Percentiles rank a stretch among this genome's conserved stretches.
These are phyloP conservation scores for Drechmeria coniospora DNA, from an alignment of 2,329 filamentous ascomycete species.

Conservation along the genomic window DNA sequence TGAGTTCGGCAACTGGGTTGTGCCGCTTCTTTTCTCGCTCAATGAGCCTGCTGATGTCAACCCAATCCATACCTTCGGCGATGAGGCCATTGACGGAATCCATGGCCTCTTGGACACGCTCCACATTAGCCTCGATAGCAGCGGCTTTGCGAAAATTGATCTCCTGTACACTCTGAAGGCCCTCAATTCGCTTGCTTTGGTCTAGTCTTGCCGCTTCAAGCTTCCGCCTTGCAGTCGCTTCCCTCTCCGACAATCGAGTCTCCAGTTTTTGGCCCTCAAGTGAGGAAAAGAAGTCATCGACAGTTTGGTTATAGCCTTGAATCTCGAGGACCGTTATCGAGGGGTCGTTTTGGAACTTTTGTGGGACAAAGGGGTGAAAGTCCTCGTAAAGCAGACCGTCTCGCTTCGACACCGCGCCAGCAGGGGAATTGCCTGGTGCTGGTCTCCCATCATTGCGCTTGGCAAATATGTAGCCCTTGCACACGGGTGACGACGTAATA, in stretches of 20 bases:
- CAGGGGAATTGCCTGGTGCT: conserved; percentile 11
- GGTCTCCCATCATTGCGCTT: conserved; percentile 31
- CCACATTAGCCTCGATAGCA: conserved; percentile 79
- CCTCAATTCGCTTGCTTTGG: conserved; percentile 72
- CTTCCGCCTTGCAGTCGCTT: conserved; percentile 68
- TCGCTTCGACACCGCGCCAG: conserved; percentile 21
- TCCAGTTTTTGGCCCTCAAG: conserved; percentile 87
- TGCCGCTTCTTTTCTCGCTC: conserved; percentile 68
- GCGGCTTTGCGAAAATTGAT: conserved; percentile 77
- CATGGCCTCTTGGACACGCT: conserved; percentile 83
- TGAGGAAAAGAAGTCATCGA: conserved; percentile 95
- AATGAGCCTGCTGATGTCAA: conserved; percentile 74
- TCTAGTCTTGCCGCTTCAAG: conserved; percentile 72
- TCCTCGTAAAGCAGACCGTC: conserved; percentile 67
- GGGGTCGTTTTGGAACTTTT: conserved; percentile 57
- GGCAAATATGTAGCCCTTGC: conserved; percentile 80
- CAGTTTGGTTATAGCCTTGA: conserved; percentile 77
- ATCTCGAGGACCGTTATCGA: conserved; percentile 57
- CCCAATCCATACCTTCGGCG: conserved; percentile 93
- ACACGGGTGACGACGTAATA: conserved; percentile 48
- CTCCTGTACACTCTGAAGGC: conserved; percentile 65
- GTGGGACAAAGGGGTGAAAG: conserved; percentile 82
- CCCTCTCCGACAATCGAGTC: conserved; percentile 65
- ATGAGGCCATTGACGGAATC: conserved; percentile 88
- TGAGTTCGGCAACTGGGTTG: conserved; percentile 76